Base-by-base conservation (phyloP, 73 alveolate genomes). In the Blepharisma stoltei region DNA sequence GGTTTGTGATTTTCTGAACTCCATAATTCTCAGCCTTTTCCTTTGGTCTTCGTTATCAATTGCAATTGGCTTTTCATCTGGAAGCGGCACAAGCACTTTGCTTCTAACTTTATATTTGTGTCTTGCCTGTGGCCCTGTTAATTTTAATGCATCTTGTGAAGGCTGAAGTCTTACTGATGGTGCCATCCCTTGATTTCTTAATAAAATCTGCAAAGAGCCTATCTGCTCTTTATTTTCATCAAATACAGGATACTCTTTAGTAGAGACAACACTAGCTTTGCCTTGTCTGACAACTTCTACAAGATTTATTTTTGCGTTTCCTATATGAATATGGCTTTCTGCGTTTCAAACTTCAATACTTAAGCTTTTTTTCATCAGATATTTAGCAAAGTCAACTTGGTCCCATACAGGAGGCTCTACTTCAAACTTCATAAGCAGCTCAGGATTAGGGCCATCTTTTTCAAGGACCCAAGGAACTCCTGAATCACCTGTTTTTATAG, bases 291-390 rank as follows among this genome's bases (percentile, higher is more conserved):
- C 9, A 49, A 87, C 21, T 37, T 81, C 90, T 44, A 53, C 55
- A n/a, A 87, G 67, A 45, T 87, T 82, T 6, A 87, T 54, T 46
- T 83, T 83, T 66, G 80, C 65, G 0, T 85, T 81, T 0, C 94
- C 94, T 70, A 48, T 78, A 21, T 70, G 79, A 32, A 87, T 71
- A 9, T 76, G 86, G 76, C 87, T 21, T 9, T 82, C 88, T 7
- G 88, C 89, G 81, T 87, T 91, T 53, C 84, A 87, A 20, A 84
- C 79, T 45, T 84, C 92, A 6, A 84, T 54, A 8, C 84, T 70
- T 11, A 84, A 68, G 55, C 53, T 50, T 54, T 81, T 49, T n/a
- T 80, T 81, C 47, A 32, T 70, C 6, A 84, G 75, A 48, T 84
- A 84, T 9, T 21, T 38, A 9, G 88, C 84, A 7, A 84, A 84